phyloP scores from a whole-genome alignment of 176 grass and related monocot species.

The Oryza glaberrima region DNA sequence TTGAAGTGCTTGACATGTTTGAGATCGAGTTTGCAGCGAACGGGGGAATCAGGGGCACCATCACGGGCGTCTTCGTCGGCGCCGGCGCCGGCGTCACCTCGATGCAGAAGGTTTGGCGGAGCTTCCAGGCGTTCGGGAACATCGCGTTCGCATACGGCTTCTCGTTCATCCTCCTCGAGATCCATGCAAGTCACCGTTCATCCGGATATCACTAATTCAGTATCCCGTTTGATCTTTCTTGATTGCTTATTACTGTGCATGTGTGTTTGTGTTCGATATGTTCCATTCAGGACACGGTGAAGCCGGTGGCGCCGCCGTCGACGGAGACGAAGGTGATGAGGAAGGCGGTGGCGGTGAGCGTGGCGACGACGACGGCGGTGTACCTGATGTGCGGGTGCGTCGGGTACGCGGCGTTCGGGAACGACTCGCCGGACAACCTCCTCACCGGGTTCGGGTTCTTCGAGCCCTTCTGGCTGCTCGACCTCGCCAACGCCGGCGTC shows the following conservation, averaged over 20 bases:
- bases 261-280: neutral
- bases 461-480: slow-evolving; percentile 79
- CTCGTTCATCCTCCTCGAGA: slow-evolving; percentile 39
- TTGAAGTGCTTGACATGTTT: neutral
- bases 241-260: neutral
- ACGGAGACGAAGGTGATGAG: slow-evolving; percentile 78
- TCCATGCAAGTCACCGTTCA: slow-evolving; percentile 6
- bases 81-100: neutral
- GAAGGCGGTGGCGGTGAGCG: slow-evolving; percentile 62
- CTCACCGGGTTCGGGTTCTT: slow-evolving; percentile 85
- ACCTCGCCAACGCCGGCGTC: slow-evolving; percentile 70
- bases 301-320: slow-evolving; percentile 46
- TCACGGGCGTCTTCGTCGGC: neutral
- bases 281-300: slow-evolving; percentile 59
- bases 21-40: slow-evolving; percentile 8
- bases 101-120: slow-evolving; percentile 37
- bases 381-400: slow-evolving; percentile 81
- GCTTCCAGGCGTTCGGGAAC: slow-evolving; percentile 22
- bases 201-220: neutral
- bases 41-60: neutral
- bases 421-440: slow-evolving; percentile 62
- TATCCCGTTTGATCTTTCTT: neutral
- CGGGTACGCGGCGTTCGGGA: slow-evolving; percentile 73
- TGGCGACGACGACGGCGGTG: slow-evolving; percentile 55
- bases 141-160: slow-evolving; percentile 42